Evolutionary conservation across 2,329 filamentous ascomycete species (phyloP).

Genomic region (Apiospora hydei): DNA sequence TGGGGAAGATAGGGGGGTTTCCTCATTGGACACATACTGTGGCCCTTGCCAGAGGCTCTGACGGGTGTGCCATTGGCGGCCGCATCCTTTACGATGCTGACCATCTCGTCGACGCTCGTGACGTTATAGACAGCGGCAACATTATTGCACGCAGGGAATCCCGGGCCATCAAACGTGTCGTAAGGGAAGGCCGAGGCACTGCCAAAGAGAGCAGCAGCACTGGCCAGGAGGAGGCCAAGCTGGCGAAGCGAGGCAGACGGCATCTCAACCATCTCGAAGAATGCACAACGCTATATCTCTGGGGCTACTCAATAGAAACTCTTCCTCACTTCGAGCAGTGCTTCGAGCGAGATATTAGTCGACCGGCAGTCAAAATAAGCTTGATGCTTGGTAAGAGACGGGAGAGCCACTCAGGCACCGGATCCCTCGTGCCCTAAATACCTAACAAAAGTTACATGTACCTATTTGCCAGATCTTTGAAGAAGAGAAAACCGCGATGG

Average conservation of each 20-base stretch:
- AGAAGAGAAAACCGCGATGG: conserved; percentile 3
- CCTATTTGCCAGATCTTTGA: neutral
- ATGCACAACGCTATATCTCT: neutral
- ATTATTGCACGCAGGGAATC: conserved; percentile 55
- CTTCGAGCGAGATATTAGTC: neutral
- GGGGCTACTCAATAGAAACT: neutral
- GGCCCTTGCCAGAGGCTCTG: conserved; percentile 56
- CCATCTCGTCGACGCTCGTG: conserved; percentile 53
- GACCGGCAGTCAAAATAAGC: neutral
- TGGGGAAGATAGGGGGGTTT: neutral
- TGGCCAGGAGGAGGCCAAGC: conserved; percentile 25
- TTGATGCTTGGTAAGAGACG: neutral
- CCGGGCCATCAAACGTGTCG: conserved; percentile 59
- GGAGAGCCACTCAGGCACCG: neutral
- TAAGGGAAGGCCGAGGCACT: conserved; percentile 43
- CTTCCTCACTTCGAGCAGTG: neutral
- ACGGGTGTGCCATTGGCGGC: conserved; percentile 48
- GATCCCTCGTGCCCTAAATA: neutral
- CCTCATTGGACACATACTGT: conserved; percentile 37
- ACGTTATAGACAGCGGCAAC: conserved; percentile 53
- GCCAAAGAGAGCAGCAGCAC: conserved; percentile 28
- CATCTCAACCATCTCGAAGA: neutral
- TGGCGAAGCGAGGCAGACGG: conserved; percentile 2
- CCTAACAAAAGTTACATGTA: neutral
- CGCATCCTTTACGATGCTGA: conserved; percentile 50